Evolutionary conservation across 108 stramenopile species (phyloP), one percentile per base, ranked within the genome.

Genomic region (Nannochloropsis gaditana): DNA sequence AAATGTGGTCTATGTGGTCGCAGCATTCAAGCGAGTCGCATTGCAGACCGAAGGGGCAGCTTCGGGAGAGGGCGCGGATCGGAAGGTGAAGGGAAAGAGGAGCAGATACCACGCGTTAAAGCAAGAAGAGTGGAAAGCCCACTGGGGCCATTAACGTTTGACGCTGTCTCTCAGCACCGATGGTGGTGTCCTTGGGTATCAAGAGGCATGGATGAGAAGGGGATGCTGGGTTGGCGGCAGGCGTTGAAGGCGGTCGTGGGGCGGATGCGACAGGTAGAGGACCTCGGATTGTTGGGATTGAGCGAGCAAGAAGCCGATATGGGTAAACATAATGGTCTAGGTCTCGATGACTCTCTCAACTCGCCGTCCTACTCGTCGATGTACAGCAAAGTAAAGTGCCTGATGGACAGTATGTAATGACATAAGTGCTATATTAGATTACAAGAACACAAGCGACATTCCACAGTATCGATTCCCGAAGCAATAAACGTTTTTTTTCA

Each of bases 31-130:
- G 59, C n/a, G 6, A n/a, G 59, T 15, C 15, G 59, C 4, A n/a
- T 73, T 15, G 59, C n/a, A 2, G 59, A 73, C n/a, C 59, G 59
- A 73, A 73, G 59, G 59, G n/a, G 59, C 59, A 73, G 59, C 59
- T 73, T 73, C 19, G 59, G 59, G 59, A 73, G 59, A n/a, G 59
- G 59, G 15, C 59, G 59, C n/a, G 8, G 15, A n/a, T n/a, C n/a
- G 59, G 59, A 73, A 73, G 59, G 59, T n/a, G 59, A n/a, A n/a
- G 59, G 59, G 8, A n/a, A 73, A 2, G 8, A 6, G n/a, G 59
- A 73, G 59, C 19, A 73, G 15, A n/a, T 73, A 6, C 19, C 19
- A 73, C 15, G 59, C 19, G 59, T n/a, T n/a, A 73, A 73, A n/a
- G 59, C 59, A n/a, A 15, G 59, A 73, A 15, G 59, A 5, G 59